Percentiles rank a stretch among this genome's conserved stretches.
These are phyloP conservation scores for Hypomyces perniciosus DNA, from an alignment of 2,329 filamentous ascomycete species.

Conservation along the genomic window DNA sequence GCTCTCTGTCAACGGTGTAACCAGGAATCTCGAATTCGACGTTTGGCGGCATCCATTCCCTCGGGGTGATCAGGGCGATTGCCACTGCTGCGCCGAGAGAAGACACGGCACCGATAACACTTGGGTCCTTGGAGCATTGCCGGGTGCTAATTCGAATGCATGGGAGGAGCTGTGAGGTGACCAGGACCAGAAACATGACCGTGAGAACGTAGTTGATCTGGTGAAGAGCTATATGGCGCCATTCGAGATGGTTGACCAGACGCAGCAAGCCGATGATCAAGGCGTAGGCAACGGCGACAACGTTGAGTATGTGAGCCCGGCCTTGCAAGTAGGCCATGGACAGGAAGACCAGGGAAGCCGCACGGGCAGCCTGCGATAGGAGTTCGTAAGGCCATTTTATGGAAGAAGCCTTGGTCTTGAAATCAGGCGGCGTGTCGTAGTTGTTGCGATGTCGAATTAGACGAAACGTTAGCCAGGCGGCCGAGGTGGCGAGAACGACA, in stretches of 20 bases:
- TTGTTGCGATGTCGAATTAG: constrained; percentile 28
- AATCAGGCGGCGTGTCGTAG: constrained; percentile 17
- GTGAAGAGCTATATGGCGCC: constrained; percentile 41
- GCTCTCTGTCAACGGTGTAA: constrained; percentile 31
- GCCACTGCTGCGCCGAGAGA: constrained; percentile 32
- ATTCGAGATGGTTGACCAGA: constrained; percentile 34
- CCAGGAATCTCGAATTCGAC: constrained; percentile 33
- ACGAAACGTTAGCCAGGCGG: constrained; percentile 29
- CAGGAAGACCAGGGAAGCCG: constrained; percentile 34
- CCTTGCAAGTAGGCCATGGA: constrained; percentile 29
- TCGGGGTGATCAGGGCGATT: constrained; percentile 40
- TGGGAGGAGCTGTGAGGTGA: constrained; percentile 35
- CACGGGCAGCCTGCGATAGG: constrained; percentile 35
- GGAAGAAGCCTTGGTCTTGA: constrained; percentile 30
- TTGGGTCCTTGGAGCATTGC: constrained; percentile 24
- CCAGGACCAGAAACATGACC: constrained; percentile 31
- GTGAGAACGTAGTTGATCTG: constrained; percentile 43
- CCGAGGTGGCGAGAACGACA: constrained; percentile 31
- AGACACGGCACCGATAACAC: constrained; percentile 29
- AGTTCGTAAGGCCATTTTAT: constrained; percentile 39
- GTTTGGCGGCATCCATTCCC: constrained; percentile 44
- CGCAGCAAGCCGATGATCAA: constrained; percentile 40
- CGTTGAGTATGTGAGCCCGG: constrained; percentile 31
- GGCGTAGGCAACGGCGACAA: constrained; percentile 33
- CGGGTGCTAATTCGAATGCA: constrained; percentile 33